Base-by-base conservation (phyloP, 2,329 filamentous ascomycete genomes). In the Samsoniella hepiali region DNA sequence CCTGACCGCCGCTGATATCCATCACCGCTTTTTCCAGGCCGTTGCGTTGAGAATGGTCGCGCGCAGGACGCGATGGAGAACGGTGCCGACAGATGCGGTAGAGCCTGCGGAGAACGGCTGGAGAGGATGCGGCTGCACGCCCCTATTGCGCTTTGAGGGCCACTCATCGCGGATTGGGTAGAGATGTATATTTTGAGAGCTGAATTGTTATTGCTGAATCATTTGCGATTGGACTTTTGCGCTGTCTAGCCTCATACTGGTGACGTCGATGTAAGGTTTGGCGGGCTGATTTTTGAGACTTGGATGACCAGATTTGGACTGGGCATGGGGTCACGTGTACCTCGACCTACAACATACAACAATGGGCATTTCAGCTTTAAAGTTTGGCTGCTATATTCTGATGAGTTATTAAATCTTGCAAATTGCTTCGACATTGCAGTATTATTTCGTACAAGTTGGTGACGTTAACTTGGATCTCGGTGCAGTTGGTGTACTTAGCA, bases 261-360 rank as follows among this genome's bases (percentile, higher is more conserved):
- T 4, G 40, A 36, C 13, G 5, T 22, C 42, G 2, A 27, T 45
- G 29, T 7, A 22, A 15, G 22, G 17, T 31, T 55, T 55, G 47
- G 11, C 22, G 31, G 40, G 29, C 32, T 3, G 57, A 44, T 31
- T 58, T 44, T 60, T 4, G 17, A 34, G 58, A 36, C 47, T n/a
- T 9, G 32, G 34, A 50, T 45, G 10, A 17, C 15, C 17, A 17
- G 22, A 51, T 32, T 13, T 15, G 15, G 49, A 36, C 55, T 59
- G 32, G 54, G 49, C 27, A 32, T 36, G 5, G 49, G 32, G 62
- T 63, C 62, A 63, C 62, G 62, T 63, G 62, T 45, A 50, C 51
- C 9, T 32, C 36, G 11, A 44, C 15, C n/a, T 9, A 38, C 36
- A 42, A 34, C 27, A 40, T 47, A 7, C 36, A 31, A 42, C 36